Evolutionary conservation across 805 yeast genomes (phyloP).

Genomic region (Ogataea pini): DNA sequence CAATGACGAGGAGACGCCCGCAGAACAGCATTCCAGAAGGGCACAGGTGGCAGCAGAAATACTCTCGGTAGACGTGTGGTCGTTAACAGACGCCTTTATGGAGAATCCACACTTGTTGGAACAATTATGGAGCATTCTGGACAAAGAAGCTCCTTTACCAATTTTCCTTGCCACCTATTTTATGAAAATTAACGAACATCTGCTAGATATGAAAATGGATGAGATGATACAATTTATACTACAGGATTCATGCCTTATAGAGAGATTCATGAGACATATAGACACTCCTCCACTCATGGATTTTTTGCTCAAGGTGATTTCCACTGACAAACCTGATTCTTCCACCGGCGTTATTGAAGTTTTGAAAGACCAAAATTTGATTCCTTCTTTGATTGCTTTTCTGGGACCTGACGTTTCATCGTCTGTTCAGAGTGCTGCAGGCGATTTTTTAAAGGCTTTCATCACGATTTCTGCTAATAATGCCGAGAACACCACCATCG

Average conservation of each 20-base stretch:
- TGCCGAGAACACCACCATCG: constrained; percentile 87
- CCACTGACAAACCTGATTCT: constrained; percentile 87
- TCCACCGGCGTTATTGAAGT: constrained; percentile 85
- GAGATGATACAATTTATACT: constrained; percentile 74
- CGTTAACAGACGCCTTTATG: constrained; percentile 86
- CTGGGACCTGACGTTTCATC: constrained; percentile 68
- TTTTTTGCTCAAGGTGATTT: constrained; percentile 81
- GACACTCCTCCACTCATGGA: constrained; percentile 96
- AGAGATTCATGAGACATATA: constrained; percentile 77
- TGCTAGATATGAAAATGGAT: constrained; percentile 84
- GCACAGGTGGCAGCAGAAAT: constrained; percentile 86
- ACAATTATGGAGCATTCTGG: constrained; percentile 78
- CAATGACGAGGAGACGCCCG: constrained; percentile 35
- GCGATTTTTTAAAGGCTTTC: constrained; percentile 92
- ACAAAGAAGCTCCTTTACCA: constrained; percentile 63
- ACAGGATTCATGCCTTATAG: constrained; percentile 68
- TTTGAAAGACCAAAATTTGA: constrained; percentile 69
- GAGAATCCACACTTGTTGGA: constrained; percentile 65
- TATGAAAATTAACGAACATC: constrained; percentile 87
- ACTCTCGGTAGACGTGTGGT: constrained; percentile 90
- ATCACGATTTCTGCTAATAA: constrained; percentile 92
- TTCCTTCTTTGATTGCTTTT: constrained; percentile 69
- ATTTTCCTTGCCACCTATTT: constrained; percentile 82
- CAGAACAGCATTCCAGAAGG: constrained; percentile 38
- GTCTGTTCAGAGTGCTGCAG: constrained; percentile 86